Evolutionary conservation across 768 basidiomycete genomes (phyloP).

Genomic region (Tricholoma bakamatsutake): DNA sequence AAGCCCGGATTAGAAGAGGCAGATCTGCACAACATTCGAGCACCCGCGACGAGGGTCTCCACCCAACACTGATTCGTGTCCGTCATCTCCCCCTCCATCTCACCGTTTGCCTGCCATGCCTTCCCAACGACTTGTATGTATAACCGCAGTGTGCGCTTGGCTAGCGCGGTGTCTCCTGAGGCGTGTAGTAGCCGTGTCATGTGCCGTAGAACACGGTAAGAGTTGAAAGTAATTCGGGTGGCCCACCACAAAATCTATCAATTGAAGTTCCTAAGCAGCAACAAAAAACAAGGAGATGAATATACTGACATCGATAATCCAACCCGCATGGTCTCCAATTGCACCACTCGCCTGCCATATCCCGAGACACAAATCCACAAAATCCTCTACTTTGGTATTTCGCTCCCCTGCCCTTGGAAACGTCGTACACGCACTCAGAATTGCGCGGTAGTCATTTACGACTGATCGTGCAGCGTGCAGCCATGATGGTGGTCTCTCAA

Average conservation of each 20-base stretch:
- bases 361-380: constrained; percentile 74
- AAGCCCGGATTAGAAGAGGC: constrained; percentile 25
- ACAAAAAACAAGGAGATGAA: constrained; percentile 1
- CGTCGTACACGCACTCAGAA: constrained; percentile 60
- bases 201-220: constrained; percentile 77
- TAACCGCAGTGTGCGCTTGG: constrained; percentile 69
- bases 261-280: constrained; percentile 1
- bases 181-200: constrained; percentile 70
- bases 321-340: constrained; percentile 55
- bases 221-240: constrained; percentile 90
- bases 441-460: constrained; percentile 64
- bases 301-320: constrained; percentile 73
- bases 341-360: constrained; percentile 77
- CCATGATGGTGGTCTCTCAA: constrained; percentile 46
- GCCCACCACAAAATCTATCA: constrained; percentile 88
- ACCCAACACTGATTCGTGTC: constrained; percentile 75
- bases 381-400: constrained; percentile 76
- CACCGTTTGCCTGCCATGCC: constrained; percentile 53
- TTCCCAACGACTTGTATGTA: constrained; percentile 86
- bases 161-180: constrained; percentile 53
- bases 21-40: constrained; percentile 65
- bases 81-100: constrained; percentile 34
- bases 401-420: constrained; percentile 82
- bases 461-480: constrained; percentile 56
- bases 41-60: constrained; percentile 69